Evolutionary conservation across 179 eudicot genomes (phyloP).

Genomic region (Sideroxylon spinosum): DNA sequence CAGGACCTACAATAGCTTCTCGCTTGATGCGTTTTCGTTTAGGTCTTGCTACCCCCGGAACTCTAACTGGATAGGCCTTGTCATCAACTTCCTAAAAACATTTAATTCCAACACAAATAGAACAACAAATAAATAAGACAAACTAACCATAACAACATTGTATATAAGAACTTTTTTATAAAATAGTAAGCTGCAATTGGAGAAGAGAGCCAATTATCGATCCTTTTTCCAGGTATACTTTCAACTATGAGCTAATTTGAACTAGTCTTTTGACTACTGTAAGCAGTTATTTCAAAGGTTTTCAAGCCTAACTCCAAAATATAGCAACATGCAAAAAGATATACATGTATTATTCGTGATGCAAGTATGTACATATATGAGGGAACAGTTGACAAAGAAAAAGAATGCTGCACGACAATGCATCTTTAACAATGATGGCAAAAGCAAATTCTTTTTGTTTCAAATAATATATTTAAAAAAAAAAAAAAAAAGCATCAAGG

Average conservation of each 20-base stretch:
- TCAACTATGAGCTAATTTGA: too few relatives aligned
- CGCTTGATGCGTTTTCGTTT: slow-evolving; percentile 61
- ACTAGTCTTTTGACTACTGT: too few relatives aligned
- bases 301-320: too few relatives aligned
- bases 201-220: too few relatives aligned
- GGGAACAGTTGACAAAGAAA: background rate
- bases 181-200: too few relatives aligned
- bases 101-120: background rate
- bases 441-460: background rate
- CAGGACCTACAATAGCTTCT: slow-evolving; percentile 85
- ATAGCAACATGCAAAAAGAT: background rate
- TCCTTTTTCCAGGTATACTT: too few relatives aligned
- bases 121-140: background rate
- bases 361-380: too few relatives aligned
- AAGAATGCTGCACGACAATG: background rate
- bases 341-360: background rate
- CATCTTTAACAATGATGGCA: background rate
- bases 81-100: slow-evolving; percentile 38
- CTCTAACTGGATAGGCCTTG: slow-evolving; percentile 22
- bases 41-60: slow-evolving; percentile 16
- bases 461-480: too few relatives aligned
- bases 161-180: too few relatives aligned
- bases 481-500: too few relatives aligned
- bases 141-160: background rate
- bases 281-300: too few relatives aligned